Evolutionary conservation across 768 basidiomycete species (phyloP).

Genomic region (Cystofilobasidium bisporidii): DNA sequence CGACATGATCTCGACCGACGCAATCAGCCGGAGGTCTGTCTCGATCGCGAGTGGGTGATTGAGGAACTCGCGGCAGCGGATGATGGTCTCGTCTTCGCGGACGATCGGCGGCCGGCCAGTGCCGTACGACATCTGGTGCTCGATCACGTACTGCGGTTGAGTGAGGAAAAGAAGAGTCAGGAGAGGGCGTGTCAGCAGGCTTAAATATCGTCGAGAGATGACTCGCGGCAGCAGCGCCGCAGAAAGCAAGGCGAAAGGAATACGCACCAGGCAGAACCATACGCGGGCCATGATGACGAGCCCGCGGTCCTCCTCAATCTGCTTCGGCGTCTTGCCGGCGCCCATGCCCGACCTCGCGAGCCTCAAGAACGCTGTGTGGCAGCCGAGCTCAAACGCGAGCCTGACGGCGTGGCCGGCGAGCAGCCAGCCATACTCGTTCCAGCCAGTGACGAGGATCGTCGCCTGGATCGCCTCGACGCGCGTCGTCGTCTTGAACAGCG

Average conservation of each 20-base stretch:
- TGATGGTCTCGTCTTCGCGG: conserved; percentile 84
- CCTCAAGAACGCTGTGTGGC: conserved; percentile 80
- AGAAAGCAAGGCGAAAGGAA: not conserved
- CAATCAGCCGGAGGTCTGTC: conserved; percentile 89
- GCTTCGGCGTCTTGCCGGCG: conserved; percentile 50
- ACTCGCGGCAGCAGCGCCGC: no score
- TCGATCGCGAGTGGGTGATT: conserved; percentile 81
- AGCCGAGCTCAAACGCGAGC: conserved; percentile 85
- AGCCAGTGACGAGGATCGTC: conserved; percentile 86
- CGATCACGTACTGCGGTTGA: not conserved
- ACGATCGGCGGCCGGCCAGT: conserved; percentile 87
- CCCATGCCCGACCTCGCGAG: conserved; percentile 65
- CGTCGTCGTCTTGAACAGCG: conserved; percentile 67
- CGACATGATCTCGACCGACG: conserved; percentile 84
- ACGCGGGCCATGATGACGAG: conserved; percentile 72
- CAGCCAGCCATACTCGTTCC: conserved; percentile 84
- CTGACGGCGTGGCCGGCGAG: conserved; percentile 65
- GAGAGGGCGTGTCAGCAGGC: no score
- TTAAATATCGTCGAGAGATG: no score
- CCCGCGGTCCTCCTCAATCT: conserved; percentile 57
- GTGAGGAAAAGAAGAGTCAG: conserved; percentile 55
- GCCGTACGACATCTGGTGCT: conserved; percentile 76
- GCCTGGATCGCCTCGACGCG: conserved; percentile 83
- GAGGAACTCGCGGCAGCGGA: conserved; percentile 64
- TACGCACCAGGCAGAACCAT: conserved; percentile 62